Conservation (phyloP, 2,329 filamentous ascomycete species). For the Ophiocordyceps camponoti-floridani region DNA sequence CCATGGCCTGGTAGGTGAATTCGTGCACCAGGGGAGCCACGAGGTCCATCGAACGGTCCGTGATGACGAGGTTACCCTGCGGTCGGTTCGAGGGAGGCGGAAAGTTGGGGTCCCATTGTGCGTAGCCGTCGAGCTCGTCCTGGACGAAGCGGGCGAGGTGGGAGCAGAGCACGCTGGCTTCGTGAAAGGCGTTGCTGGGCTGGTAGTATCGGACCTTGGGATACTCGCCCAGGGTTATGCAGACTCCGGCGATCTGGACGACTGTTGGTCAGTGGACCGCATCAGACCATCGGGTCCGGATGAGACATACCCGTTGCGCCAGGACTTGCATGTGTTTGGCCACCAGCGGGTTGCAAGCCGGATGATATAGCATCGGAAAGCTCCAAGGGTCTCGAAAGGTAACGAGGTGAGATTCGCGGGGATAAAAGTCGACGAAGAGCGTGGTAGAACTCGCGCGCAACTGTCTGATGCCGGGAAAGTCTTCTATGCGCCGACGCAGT, state of each 20-base stretch:
- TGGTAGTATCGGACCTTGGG: conserved; percentile 84
- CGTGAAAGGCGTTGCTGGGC: conserved; percentile 57
- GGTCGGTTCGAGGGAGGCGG: conserved; percentile 65
- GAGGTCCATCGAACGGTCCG: conserved; percentile 85
- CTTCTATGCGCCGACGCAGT: conserved; percentile 57
- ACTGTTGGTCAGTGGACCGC: background rate
- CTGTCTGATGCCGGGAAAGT: conserved; percentile 47
- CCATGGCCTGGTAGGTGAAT: conserved; percentile 98
- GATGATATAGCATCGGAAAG: conserved; percentile 84
- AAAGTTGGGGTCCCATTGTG: conserved; percentile 67
- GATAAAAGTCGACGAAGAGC: conserved; percentile 75
- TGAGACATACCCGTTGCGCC: conserved; percentile 57
- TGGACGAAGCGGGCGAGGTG: conserved; percentile 86
- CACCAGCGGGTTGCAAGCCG: conserved; percentile 70
- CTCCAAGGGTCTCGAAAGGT: conserved; percentile 93
- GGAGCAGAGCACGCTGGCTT: conserved; percentile 72
- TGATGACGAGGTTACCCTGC: conserved; percentile 67
- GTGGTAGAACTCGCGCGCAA: conserved; percentile 68
- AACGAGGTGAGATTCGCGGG: conserved; percentile 76
- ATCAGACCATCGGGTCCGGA: too few relatives aligned
- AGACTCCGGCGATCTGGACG: conserved; percentile 38
- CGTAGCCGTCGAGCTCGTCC: conserved; percentile 77
- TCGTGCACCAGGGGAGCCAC: conserved; percentile 80
- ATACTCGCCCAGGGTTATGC: conserved; percentile 83
- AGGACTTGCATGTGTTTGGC: conserved; percentile 66